Base-by-base conservation (phyloP, 768 basidiomycete species). In the Tulasnella calospora region DNA sequence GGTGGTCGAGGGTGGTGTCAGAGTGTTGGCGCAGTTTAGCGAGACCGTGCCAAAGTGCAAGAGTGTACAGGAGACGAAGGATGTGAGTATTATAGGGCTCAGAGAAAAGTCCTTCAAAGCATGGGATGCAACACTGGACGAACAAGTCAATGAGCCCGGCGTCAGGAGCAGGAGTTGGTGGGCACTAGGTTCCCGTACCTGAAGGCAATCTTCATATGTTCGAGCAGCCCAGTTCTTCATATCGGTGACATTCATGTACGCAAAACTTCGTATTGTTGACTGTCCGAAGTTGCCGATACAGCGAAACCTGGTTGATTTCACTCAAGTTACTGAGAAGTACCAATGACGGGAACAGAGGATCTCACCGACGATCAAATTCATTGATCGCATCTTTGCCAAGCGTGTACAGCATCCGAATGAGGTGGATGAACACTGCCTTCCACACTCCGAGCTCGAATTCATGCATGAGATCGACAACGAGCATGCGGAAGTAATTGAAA, bases 361-460 rank as follows among this genome's bases (percentile, higher is more conserved):
- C 75, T 35, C n/a, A 76, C 75, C 57, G 30, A 40, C 15, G n/a
- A 76, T 76, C 38, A 13, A 76, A 61, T 57, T 76, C 75, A 19
- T n/a, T n/a, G 3, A 76, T n/a, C 2, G 30, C 27, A 23, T 35
- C 38, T n/a, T 23, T 30, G 27, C 61, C 75, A 2, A 36, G 67
- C 2, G 55, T 40, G 21, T 76, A 46, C 5, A 76, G 51, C 33
- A 76, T 76, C 38, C 75, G 81, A 0, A 87, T 75, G 0, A 87
- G 80, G 40, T 88, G 87, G 0, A 79, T 82, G 41, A 87, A 83
- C 0, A 87, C 44, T 0, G 79, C 67, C 74, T 86, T 86, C 82
- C 85, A 87, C 0, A 85, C 81, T 0, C 87, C 86, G 0, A 87
- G 80, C 74, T 87, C 85, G 38, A 86, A 82, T 57, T 87, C 85